Evolutionary conservation across 495 filamentous ascomycete species (phyloP), one percentile per base, ranked within the genome.

Genomic region (Gamarada debralockiae): DNA sequence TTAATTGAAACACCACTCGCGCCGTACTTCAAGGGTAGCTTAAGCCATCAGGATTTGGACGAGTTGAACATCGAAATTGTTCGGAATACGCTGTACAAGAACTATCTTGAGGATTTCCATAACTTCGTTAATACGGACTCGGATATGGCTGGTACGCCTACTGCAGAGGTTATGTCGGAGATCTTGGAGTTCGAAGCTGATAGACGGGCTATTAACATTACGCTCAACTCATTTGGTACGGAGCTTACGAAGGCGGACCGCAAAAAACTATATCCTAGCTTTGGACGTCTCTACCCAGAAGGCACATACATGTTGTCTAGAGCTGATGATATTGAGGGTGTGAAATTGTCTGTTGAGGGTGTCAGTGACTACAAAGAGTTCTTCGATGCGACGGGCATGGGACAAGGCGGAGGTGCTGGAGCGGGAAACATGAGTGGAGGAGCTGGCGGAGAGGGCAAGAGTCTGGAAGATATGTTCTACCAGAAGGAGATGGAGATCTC

Each of bases 1-100:
- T 72, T 99, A 62, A 87, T 99, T 56, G 93, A 99, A 73, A 97
- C 93, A 8, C 95, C 93, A 1, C 75, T 99, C 34, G 93, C 92
- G 37, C 83, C 89, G 15, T 99, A 96, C 71, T 99, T 99, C 81
- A 97, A 97, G 72, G 85, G 87, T 53, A 93, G 87, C 56, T 75
- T 99, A 33, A 92, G 85, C 68, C 90, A 95, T 66, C 90, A 95
- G 66, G 93, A 99, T 65, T 78, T 99, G 53, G 93, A 99, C 71
- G 95, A 97, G 77, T 75, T 97, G 66, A 99, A 99, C 73, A 99
- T 99, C 63, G 93, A 99, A 74, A 99, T 99, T 64, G 84, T 99
- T 41, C 86, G 95, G 45, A 97, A 99, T 70, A 99, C 95, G 10
- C 77, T 99, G 39, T 99, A 97, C 79, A 97, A 97, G 80, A 96